A percentile compares a stretch with the other conserved stretches of the same genome.
These are phyloP conservation scores for Coemansia sp. DNA, from an alignment of 192 early-diverging fungal species.

Conservation along the genomic window DNA sequence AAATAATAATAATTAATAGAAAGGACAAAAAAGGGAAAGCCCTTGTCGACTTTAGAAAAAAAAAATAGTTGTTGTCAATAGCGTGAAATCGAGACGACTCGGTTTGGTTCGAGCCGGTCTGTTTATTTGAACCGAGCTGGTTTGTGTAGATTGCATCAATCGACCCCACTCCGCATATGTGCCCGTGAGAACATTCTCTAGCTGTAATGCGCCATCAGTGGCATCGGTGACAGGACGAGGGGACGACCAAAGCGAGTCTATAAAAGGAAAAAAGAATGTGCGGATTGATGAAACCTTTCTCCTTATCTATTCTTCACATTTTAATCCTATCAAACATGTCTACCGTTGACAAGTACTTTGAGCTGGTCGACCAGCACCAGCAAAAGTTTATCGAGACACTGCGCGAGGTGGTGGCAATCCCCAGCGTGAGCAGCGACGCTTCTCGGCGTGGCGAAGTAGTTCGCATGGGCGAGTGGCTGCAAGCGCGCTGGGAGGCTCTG, in stretches of 20 bases:
- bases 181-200: background rate
- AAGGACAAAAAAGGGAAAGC: background rate
- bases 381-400: constrained; percentile 82
- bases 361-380: constrained; percentile 77
- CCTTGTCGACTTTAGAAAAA: background rate
- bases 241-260: background rate
- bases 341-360: constrained; percentile 67
- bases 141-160: background rate
- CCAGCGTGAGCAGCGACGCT: constrained; percentile 79
- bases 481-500: constrained; percentile 70
- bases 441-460: constrained; percentile 78
- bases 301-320: constrained; percentile 7
- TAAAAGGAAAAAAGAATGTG: constrained; percentile 1
- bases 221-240: constrained; percentile 1
- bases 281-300: background rate
- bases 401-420: constrained; percentile 86
- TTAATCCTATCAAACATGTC: constrained; percentile 13
- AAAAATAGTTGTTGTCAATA: background rate
- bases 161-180: background rate
- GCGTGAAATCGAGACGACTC: background rate
- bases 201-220: background rate
- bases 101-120: background rate
- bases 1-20: constrained; percentile 9
- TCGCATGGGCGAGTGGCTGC: constrained; percentile 89
- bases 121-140: background rate